These are phyloP conservation scores for Myochromella boudieri DNA, from an alignment of 768 basidiomycete species.

Conservation along the genomic window DNA sequence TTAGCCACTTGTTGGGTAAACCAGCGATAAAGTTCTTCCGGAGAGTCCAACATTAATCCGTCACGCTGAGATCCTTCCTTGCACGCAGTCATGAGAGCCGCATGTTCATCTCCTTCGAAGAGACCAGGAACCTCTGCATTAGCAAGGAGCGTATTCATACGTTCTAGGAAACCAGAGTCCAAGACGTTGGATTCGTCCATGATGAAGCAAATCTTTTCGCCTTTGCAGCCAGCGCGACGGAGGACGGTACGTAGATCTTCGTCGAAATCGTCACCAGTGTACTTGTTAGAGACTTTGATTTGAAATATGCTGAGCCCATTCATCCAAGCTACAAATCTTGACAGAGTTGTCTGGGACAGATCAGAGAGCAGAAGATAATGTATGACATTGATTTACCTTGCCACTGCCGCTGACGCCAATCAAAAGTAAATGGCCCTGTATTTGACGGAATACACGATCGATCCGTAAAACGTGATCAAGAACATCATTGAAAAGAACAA, in stretches of 20 bases:
- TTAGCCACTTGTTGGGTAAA: slow-evolving; percentile 98
- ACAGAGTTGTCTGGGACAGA: slow-evolving; percentile 80
- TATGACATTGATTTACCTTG: slow-evolving; percentile 60
- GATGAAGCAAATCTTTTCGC: slow-evolving; percentile 99
- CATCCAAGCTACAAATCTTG: slow-evolving; percentile 99
- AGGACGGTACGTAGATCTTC: slow-evolving; percentile 95
- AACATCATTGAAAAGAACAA: slow-evolving; percentile 98
- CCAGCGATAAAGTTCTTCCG: slow-evolving; percentile 97
- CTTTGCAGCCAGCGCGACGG: slow-evolving; percentile 94
- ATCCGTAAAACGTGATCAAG: slow-evolving; percentile 97
- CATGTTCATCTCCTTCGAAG: slow-evolving; percentile 99
- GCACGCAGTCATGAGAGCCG: slow-evolving; percentile 98
- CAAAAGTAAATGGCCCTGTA: slow-evolving; percentile 93
- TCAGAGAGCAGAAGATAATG: slow-evolving; percentile 8
- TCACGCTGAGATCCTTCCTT: slow-evolving; percentile 99
- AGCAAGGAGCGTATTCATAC: slow-evolving; percentile 99
- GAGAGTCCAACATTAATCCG: slow-evolving; percentile 96
- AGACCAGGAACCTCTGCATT: slow-evolving; percentile 99
- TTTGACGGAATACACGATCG: slow-evolving; percentile 97
- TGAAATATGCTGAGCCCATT: slow-evolving; percentile 99
- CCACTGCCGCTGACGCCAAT: slow-evolving; percentile 99
- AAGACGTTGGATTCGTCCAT: slow-evolving; percentile 99
- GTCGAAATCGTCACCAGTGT: slow-evolving; percentile 98
- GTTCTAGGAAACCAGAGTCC: slow-evolving; percentile 97
- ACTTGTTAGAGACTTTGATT: slow-evolving; percentile 99